These are phyloP conservation scores for Glebionis coronaria DNA, from an alignment of 129 eudicot genomes.

Conservation along the genomic window DNA sequence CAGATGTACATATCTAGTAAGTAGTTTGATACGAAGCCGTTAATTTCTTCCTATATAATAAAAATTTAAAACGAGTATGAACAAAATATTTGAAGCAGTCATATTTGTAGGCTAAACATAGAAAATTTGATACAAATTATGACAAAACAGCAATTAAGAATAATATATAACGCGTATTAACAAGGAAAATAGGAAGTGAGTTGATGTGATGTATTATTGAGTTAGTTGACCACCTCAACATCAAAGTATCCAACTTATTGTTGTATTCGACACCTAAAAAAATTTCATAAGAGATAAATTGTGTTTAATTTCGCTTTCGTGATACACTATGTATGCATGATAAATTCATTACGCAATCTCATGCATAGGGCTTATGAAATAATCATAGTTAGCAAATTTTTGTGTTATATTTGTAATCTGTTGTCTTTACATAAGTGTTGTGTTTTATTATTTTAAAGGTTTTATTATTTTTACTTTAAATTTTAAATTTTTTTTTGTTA, in stretches of 20 bases:
- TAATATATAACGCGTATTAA: background rate
- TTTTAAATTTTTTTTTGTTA: no score
- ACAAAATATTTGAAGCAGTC: background rate
- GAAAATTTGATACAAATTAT: background rate
- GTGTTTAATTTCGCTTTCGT: background rate
- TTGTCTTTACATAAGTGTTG: no score
- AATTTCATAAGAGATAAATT: background rate
- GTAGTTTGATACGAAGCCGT: background rate
- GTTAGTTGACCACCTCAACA: background rate
- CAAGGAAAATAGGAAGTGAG: background rate
- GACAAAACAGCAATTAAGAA: no score
- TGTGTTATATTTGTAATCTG: no score
- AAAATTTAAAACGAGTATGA: background rate
- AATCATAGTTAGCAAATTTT: no score
- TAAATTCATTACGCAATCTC: no score
- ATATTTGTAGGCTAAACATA: background rate
- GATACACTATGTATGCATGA: no score
- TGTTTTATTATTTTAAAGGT: no score
- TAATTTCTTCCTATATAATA: background rate
- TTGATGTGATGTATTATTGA: conserved; percentile 5
- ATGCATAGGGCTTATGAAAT: no score
- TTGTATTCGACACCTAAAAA: background rate
- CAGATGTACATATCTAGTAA: no score
- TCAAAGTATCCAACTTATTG: background rate
- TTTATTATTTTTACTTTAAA: no score